Evolutionary conservation across 2,329 filamentous ascomycete species (phyloP), one percentile per base, ranked within the genome.

Genomic region (Fusarium sp.): DNA sequence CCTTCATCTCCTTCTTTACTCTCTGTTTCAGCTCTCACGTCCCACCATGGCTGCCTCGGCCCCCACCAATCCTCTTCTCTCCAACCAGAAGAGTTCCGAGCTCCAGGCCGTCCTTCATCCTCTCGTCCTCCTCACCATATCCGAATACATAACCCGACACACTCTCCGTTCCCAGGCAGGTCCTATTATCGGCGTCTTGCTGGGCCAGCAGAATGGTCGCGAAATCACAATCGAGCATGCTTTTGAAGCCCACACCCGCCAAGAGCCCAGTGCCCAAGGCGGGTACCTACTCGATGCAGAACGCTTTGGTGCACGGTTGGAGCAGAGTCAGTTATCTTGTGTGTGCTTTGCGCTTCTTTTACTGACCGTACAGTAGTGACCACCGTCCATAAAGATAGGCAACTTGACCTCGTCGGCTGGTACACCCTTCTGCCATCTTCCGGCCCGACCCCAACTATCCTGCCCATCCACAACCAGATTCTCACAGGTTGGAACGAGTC

Each of bases 71-170:
- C 82, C 88, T 52, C 83, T 92, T 64, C 77, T 93, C 45, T 92
- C 90, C 7, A 84, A 83, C 58, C 85, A 88, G 73, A 91, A 89
- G 78, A 85, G 88, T 69, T 86, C 86, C 40, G 92, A 96, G 78
- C 88, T 96, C 43, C 90, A 93, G 68, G 88, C 94, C 56, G 89
- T 94, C 72, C 88, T 99, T 19, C 96, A 99, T 75, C 96, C 96
- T 24, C 89, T 99, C 47, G 94, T 97, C 51, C 91, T 98, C 69
- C 92, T 99, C 80, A 96, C 92, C 68, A 96, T 99, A 74, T 97
- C 95, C 71, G 96, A 99, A 79, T 96, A 97, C 78, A 94, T 98
- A 77, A 97, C 95, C 59, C 89, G 96, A 62, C 94, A 97, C 78
- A 92, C 90, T 2, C 85, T 97, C 56, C 89, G 96, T 60, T 83